phyloP scores from a whole-genome alignment of 1,284 basidiomycete genomes.

The Boletus mariae region DNA sequence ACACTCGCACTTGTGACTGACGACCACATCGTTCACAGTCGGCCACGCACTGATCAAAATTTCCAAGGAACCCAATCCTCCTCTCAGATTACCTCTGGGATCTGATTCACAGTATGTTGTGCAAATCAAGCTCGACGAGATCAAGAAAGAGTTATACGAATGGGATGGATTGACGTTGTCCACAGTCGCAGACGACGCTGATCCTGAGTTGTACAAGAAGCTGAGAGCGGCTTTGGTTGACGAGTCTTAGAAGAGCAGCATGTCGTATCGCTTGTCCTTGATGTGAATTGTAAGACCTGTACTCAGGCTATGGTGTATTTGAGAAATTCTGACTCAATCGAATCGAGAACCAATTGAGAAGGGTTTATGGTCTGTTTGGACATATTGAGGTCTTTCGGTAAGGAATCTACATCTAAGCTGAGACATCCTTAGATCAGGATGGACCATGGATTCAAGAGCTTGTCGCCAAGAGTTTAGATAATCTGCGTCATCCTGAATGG shows the following conservation, averaged over 20 bases:
- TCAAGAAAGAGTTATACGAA: conserved; percentile 17
- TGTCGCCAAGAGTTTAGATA: conserved; percentile 10
- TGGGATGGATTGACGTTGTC: conserved; percentile 19
- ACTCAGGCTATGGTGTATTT: no score
- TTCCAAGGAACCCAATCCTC: conserved; percentile 20
- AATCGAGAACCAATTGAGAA: no score
- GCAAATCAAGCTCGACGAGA: conserved; percentile 13
- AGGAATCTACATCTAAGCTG: background rate
- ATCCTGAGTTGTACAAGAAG: background rate
- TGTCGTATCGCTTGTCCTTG: background rate
- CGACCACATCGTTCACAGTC: conserved; percentile 6
- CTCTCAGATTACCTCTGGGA: conserved; percentile 23
- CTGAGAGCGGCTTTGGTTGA: background rate
- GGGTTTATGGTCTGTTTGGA: conserved; percentile 7
- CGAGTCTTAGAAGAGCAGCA: background rate
- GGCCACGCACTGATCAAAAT: conserved; percentile 16
- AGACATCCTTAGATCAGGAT: conserved; percentile 2
- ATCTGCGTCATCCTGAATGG: conserved; percentile 12
- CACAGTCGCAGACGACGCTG: conserved; percentile 21
- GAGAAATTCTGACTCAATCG: no score
- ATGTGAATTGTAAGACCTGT: background rate
- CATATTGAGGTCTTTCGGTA: background rate
- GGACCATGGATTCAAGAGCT: conserved; percentile 12
- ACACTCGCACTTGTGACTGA: background rate
- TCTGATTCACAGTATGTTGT: conserved; percentile 20